Percentiles rank a stretch among this genome's conserved stretches.
Evolutionary conservation across 192 early-diverging fungal genomes (phyloP).

Genomic region (Coemansia sp.): DNA sequence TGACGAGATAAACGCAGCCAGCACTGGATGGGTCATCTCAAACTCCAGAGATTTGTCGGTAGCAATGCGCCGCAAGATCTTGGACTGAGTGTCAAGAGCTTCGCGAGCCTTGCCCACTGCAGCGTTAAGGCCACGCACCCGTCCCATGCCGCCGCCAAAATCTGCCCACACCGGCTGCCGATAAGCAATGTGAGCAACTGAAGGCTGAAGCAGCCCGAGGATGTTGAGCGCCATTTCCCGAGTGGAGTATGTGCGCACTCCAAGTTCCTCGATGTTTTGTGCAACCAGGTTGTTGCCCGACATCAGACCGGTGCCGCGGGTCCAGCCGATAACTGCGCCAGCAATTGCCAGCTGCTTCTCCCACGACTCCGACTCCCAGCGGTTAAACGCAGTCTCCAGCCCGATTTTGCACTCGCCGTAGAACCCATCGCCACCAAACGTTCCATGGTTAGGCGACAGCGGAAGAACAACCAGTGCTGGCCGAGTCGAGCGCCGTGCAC

Average conservation of each 20-base stretch:
- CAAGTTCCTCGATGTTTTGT: conserved; percentile 77
- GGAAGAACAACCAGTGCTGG: conserved; percentile 85
- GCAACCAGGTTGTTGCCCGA: conserved; percentile 81
- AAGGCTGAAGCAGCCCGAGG: conserved; percentile 80
- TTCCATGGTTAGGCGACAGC: conserved; percentile 93
- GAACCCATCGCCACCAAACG: conserved; percentile 87
- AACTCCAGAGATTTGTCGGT: conserved; percentile 2
- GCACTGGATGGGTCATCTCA: background rate
- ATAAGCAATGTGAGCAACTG: conserved; percentile 66
- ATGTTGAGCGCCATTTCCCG: conserved; percentile 94
- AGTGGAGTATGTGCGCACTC: conserved; percentile 84
- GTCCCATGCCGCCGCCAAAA: conserved; percentile 78
- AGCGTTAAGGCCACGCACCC: conserved; percentile 48
- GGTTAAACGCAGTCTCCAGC: conserved; percentile 84
- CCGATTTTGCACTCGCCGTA: conserved; percentile 91
- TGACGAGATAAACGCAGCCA: background rate
- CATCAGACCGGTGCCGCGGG: conserved; percentile 93
- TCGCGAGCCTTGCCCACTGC: background rate
- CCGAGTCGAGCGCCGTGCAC: conserved; percentile 64
- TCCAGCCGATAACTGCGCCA: conserved; percentile 56
- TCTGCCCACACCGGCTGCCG: conserved; percentile 84
- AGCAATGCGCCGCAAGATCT: background rate
- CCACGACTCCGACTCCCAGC: conserved; percentile 90
- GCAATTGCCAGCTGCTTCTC: conserved; percentile 78
- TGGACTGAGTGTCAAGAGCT: background rate